Evolutionary conservation across 192 early-diverging fungal genomes (phyloP).

Genomic region (Rhizoclosmatium globosum): DNA sequence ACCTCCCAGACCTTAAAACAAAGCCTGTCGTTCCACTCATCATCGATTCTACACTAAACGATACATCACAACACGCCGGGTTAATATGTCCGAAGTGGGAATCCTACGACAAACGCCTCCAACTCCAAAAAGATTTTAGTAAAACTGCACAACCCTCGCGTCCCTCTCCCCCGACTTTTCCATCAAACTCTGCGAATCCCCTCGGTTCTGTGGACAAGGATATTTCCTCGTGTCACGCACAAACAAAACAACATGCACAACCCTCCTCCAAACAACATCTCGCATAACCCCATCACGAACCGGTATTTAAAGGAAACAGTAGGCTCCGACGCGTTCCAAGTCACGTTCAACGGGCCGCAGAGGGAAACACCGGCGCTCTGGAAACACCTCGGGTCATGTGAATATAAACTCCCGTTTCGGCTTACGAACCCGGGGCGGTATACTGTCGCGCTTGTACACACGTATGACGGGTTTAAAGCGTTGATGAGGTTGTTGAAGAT

Average conservation of each 20-base stretch:
- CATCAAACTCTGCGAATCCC: not conserved
- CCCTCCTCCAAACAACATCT: not conserved
- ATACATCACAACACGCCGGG: not conserved
- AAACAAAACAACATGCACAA: not conserved
- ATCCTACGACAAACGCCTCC: constrained; percentile 12
- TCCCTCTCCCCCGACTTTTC: not conserved
- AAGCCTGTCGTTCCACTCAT: not conserved
- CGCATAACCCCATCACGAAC: not conserved
- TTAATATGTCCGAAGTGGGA: constrained; percentile 13
- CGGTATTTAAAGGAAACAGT: not conserved
- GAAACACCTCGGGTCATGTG: constrained; percentile 27
- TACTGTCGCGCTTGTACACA: constrained; percentile 6
- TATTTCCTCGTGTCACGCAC: constrained; percentile 15
- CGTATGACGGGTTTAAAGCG: constrained; percentile 26
- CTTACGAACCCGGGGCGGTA: constrained; percentile 21
- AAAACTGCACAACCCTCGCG: not conserved
- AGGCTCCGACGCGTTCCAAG: constrained; percentile 3
- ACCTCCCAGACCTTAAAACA: not conserved
- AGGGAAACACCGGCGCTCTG: constrained; percentile 7
- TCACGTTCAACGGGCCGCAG: constrained; percentile 14
- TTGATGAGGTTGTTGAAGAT: not conserved
- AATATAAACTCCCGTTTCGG: constrained; percentile 26
- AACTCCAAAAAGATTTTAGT: constrained; percentile 11
- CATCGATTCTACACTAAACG: not conserved
- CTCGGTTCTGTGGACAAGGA: constrained; percentile 22